Percentiles rank a stretch among this genome's conserved stretches.
Evolutionary conservation across 768 basidiomycete genomes (phyloP).

Genomic region (Tulasnella sp.): DNA sequence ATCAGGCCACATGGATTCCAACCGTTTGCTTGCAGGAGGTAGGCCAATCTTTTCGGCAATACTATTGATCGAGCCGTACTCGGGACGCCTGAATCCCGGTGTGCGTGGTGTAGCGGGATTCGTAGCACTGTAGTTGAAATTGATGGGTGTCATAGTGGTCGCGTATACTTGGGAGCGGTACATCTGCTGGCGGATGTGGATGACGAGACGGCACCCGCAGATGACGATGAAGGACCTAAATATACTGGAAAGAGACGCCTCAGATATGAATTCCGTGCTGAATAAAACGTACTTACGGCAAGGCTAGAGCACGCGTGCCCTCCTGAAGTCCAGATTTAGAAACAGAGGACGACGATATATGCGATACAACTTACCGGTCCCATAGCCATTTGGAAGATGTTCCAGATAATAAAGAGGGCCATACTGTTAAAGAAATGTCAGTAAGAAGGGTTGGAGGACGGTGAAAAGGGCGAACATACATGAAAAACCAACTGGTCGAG

Average conservation of each 20-base stretch:
- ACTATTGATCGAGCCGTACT: neutral
- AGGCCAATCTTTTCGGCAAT: neutral
- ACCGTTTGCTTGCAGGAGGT: neutral
- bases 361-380: neutral
- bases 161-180: neutral
- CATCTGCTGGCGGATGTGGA: conserved; percentile 8
- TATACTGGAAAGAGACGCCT: neutral
- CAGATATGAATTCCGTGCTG: too few species aligned
- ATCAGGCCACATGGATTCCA: neutral
- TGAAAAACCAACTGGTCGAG: conserved; percentile 11
- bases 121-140: neutral
- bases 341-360: neutral
- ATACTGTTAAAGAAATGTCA: neutral
- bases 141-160: neutral
- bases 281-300: neutral
- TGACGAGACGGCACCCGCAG: conserved; percentile 8
- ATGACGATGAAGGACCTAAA: neutral
- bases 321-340: neutral
- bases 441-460: neutral
- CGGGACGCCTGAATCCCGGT: neutral
- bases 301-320: neutral
- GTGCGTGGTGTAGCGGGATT: too few species aligned
- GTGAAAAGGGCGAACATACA: neutral
- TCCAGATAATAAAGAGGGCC: conserved; percentile 1
- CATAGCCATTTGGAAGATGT: neutral